These are phyloP conservation scores for Mycena polygramma DNA, from an alignment of 768 basidiomycete genomes.

Conservation along the genomic window DNA sequence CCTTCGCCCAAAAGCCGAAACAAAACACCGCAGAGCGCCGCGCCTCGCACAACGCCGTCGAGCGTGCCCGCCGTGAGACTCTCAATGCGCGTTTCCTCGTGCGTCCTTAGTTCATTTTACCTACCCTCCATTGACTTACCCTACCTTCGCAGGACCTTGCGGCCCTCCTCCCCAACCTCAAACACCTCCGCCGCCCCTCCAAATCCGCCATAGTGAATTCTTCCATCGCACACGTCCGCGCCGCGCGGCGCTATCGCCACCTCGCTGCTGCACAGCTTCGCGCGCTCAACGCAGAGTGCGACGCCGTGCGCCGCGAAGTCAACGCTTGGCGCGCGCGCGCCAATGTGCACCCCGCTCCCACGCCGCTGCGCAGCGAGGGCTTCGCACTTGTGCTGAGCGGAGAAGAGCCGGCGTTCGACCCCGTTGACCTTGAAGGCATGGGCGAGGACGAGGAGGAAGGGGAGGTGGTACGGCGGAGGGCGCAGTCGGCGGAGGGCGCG, in stretches of 20 bases:
- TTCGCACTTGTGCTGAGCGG: constrained; percentile 64
- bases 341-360: constrained; percentile 30
- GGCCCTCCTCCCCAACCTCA: constrained; percentile 75
- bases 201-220: constrained; percentile 86
- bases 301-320: constrained; percentile 36
- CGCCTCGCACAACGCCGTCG: constrained; percentile 84
- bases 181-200: constrained; percentile 76
- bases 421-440: constrained; percentile 54
- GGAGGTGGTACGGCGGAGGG: neutral
- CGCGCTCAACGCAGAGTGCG: constrained; percentile 60
- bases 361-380: constrained; percentile 63
- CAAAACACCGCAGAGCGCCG: constrained; percentile 76
- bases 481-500: constrained; percentile 21
- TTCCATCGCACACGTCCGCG: constrained; percentile 74
- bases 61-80: constrained; percentile 79
- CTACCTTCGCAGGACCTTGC: constrained; percentile 67
- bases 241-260: constrained; percentile 71
- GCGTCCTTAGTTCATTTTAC: constrained; percentile 32
- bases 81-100: constrained; percentile 77
- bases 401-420: constrained; percentile 61
- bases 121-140: neutral
- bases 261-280: constrained; percentile 59
- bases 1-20: constrained; percentile 48
- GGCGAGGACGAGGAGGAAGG: constrained; percentile 42
- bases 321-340: constrained; percentile 37